Base-by-base conservation (phyloP, 2,329 filamentous ascomycete species). In the Aphanocladium album region DNA sequence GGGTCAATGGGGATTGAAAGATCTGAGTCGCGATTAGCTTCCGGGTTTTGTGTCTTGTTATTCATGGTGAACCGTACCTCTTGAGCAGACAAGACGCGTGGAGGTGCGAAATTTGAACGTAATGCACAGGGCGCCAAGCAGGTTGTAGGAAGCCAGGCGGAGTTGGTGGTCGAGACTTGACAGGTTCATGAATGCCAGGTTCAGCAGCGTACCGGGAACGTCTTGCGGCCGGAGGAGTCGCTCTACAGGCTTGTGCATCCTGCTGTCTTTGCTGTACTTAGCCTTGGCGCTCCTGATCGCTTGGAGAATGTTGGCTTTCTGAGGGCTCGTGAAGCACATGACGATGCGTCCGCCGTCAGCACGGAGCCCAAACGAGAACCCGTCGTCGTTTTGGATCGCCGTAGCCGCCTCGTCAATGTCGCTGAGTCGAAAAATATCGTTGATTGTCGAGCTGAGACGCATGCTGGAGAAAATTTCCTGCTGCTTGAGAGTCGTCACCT, bases 271-370 rank as follows among this genome's bases (percentile, higher is more conserved):
- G 59, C 83, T 82, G 63, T 87, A 80, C 66, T 87, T 89, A 8
- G 80, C 75, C 70, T 88, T 89, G 47, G 85, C 85, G 11, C 75
- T 77, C 37, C 85, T 81, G 57, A 89, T 86, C 12, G 83, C 82
- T 70, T 86, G 82, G 3, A 89, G 74, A 21, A 89, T 79, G 62
- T 89, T 86, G 7, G 76, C 69, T 69, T 87, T 88, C 68, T 83
- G 84, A 1, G 84, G 78, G 64, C 86, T 89, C 19, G 85, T 86
- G 70, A 89, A 89, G 68, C 86, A 88, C 85, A 89, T 88, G 57
- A 88, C 82, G 54, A 88, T 85, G 72, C 86, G 88, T 65, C 87
- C 87, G 64, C 85, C 87, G 66, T 89, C 87, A 2, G 86, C 86
- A 54, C 86, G 80, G 30, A 89, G 74, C 1, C 86, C 87, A 70